Evolutionary conservation across 179 eudicot genomes (phyloP).

Genomic region (Heliamphora pulchella): DNA sequence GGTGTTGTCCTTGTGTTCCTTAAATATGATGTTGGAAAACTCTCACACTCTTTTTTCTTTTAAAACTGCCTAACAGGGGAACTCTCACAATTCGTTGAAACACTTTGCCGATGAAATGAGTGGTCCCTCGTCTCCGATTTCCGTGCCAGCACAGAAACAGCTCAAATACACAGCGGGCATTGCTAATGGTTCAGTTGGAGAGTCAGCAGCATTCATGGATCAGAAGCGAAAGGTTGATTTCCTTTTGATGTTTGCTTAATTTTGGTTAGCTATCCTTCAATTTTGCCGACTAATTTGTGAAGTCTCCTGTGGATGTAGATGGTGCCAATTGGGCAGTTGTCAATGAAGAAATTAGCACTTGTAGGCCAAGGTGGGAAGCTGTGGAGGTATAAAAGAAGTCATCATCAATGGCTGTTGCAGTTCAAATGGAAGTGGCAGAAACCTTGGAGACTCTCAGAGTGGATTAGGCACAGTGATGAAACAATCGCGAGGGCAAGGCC

Average conservation of each 20-base stretch:
- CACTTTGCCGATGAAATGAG: slow-evolving; percentile 64
- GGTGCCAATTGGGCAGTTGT: slow-evolving; percentile 79
- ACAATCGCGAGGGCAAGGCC: slow-evolving; percentile 76
- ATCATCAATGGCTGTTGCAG: slow-evolving; percentile 95
- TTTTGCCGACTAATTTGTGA: slow-evolving; percentile 12
- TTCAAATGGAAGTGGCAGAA: slow-evolving; percentile 99
- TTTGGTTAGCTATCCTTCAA: not conserved
- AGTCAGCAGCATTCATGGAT: slow-evolving; percentile 70
- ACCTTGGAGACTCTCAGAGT: slow-evolving; percentile 97
- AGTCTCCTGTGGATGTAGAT: slow-evolving; percentile 42
- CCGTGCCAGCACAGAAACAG: slow-evolving; percentile 87
- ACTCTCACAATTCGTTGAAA: slow-evolving; percentile 51
- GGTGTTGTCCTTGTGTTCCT: not conserved
- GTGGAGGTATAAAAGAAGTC: slow-evolving; percentile 99
- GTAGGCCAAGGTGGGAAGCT: slow-evolving; percentile 86
- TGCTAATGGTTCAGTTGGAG: slow-evolving; percentile 68
- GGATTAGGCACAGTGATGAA: slow-evolving; percentile 95
- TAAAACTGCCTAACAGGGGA: slow-evolving; percentile 36
- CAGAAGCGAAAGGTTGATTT: slow-evolving; percentile 68
- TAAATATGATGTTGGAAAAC: not conserved
- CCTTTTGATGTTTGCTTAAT: not conserved
- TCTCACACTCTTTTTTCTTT: not conserved
- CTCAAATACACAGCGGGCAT: slow-evolving; percentile 91
- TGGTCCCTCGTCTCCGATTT: slow-evolving; percentile 70
- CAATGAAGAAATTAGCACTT: slow-evolving; percentile 79